A percentile compares a stretch with the other conserved stretches of the same genome.
Evolutionary conservation across 371 early-diverging fungal genomes (phyloP).

Genomic region (Mortierella sp.): DNA sequence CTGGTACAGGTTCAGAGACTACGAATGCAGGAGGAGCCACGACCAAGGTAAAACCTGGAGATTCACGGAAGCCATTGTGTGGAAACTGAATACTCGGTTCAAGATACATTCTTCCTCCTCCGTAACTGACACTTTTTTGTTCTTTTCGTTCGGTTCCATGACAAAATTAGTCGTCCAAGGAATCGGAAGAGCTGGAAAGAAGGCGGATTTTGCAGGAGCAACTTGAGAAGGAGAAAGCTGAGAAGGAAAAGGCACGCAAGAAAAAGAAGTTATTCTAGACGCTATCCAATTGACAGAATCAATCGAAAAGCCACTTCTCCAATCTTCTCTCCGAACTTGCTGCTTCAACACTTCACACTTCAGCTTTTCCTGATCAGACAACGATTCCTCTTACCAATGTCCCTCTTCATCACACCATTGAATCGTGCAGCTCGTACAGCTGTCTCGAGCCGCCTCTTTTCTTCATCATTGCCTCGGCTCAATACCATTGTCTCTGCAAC

Average conservation of each 20-base stretch:
- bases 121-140: neutral
- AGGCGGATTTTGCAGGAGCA: constrained; percentile 31
- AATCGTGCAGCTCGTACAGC: constrained; percentile 10
- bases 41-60: constrained; percentile 3
- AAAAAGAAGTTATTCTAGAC: constrained; percentile 41
- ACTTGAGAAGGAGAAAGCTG: constrained; percentile 34
- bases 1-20: neutral
- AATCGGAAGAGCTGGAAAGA: constrained; percentile 31
- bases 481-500: constrained; percentile 35
- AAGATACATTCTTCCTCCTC: neutral
- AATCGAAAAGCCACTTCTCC: neutral
- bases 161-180: constrained; percentile 15
- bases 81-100: too few relatives aligned
- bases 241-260: constrained; percentile 27
- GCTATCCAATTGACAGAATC: too few relatives aligned
- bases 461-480: constrained; percentile 20
- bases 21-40: neutral
- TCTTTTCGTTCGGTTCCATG: too few relatives aligned
- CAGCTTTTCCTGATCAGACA: neutral
- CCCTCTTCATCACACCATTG: constrained; percentile 33
- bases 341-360: neutral
- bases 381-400: constrained; percentile 13
- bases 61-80: too few relatives aligned
- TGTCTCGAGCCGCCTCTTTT: constrained; percentile 15
- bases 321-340: neutral